Evolutionary conservation across 129 eudicot genomes (phyloP), one percentile per base, ranked within the genome.

Genomic region (Chrysanthemum seticuspe): DNA sequence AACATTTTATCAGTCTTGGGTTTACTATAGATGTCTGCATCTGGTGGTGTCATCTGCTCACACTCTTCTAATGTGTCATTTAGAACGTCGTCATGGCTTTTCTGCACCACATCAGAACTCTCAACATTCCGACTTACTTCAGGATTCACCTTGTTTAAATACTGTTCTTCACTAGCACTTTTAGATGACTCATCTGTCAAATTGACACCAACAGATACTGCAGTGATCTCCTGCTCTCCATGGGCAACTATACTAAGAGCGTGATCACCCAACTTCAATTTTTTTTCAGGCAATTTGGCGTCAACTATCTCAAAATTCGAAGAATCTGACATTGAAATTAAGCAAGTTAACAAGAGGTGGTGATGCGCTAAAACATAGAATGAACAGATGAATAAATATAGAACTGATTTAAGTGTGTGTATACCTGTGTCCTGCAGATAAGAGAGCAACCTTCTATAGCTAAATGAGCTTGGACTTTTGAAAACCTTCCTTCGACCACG

Each of bases 391-490:
- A 8, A 25, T 7, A 19, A 10, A 65, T 15, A 3, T 5, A 31
- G 4, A 58, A 71, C 5, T 27, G 10, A 6, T 25, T 60, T 11
- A 72, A 47, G 77, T 79, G 80, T 83, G 14, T 2, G n/a, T 7
- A 77, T 77, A 55, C 79, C 81, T 15, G 71, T 34, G 19, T 82
- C 91, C 80, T 19, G 78, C 14, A 91, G 47, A 73, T 67, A 86
- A n/a, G 95, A 89, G 31, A 87, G 83, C 83, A 91, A 48, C 75
- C 95, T 91, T 80, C 85, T 85, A 59, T 81, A 91, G 83, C 82
- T 86, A 65, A 83, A 83, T 14, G 88, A 91, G 53, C 75, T 82
- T 21, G 95, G 83, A 76, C 83, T 72, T 76, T 69, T 82, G 10
- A 79, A 91, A 3, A 90, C 87, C 76, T 83, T 90, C 86, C 70